Conservation (phyloP, 371 early-diverging fungal genomes). For the Basidiobolus meristosporus region DNA sequence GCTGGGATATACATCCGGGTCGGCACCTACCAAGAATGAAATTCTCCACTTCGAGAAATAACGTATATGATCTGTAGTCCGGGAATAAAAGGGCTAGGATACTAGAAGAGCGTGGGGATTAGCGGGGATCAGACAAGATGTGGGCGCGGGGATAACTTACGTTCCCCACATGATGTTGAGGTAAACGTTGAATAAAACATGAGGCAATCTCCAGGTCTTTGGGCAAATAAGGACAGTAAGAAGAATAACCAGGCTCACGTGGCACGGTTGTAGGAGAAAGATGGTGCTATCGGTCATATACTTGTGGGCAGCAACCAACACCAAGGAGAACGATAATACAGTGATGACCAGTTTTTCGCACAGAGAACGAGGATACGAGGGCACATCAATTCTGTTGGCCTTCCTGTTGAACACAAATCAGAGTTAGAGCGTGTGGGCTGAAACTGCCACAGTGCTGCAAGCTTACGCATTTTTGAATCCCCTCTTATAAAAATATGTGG, state of each 20-base stretch:
- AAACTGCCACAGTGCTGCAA: too few relatives aligned
- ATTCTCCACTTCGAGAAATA: slow-evolving; percentile 28
- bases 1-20: too few relatives aligned
- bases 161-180: slow-evolving; percentile 38
- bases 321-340: too few relatives aligned
- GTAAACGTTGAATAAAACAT: slow-evolving; percentile 32
- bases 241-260: slow-evolving; percentile 29
- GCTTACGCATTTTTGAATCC: too few relatives aligned
- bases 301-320: too few relatives aligned
- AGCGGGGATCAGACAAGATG: not conserved
- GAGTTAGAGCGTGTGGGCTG: too few relatives aligned
- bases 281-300: too few relatives aligned
- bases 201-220: slow-evolving; percentile 16
- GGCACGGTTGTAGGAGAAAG: slow-evolving; percentile 48
- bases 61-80: slow-evolving; percentile 27
- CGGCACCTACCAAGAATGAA: slow-evolving; percentile 27
- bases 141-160: slow-evolving; percentile 5
- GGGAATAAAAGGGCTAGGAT: slow-evolving; percentile 29
- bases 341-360: too few relatives aligned
- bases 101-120: slow-evolving; percentile 4
- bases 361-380: too few relatives aligned
- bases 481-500: too few relatives aligned
- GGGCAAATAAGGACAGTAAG: slow-evolving; percentile 21
- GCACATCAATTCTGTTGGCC: too few relatives aligned
- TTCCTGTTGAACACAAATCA: too few relatives aligned